These are phyloP conservation scores for Vaccinium myrtillus DNA, from an alignment of 148 eudicot species.

Conservation along the genomic window DNA sequence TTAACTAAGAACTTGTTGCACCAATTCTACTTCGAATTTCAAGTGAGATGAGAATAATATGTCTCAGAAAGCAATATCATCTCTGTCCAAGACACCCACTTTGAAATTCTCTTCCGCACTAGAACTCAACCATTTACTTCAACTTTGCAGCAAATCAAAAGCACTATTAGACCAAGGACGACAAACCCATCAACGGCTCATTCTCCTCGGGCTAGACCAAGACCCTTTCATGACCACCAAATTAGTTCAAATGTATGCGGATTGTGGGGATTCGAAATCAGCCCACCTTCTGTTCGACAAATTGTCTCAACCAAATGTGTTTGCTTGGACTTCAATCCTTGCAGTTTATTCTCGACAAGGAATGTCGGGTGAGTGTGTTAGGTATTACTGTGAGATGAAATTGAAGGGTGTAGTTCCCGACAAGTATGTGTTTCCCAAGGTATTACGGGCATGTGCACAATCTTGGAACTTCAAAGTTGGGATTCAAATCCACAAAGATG, in stretches of 20 bases:
- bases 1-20: background rate
- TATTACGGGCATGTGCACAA: slow-evolving; percentile 41
- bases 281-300: slow-evolving; percentile 46
- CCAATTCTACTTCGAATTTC: background rate
- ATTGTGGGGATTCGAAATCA: slow-evolving; percentile 27
- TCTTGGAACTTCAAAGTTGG: slow-evolving; percentile 19
- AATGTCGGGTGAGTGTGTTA: slow-evolving; percentile 26
- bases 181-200: slow-evolving; percentile 46
- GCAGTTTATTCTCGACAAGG: slow-evolving; percentile 38
- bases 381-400: slow-evolving; percentile 36
- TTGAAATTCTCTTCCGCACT: slow-evolving; percentile 16
- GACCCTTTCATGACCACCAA: slow-evolving; percentile 45
- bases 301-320: slow-evolving; percentile 49
- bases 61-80: slow-evolving; percentile 13
- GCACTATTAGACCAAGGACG: slow-evolving; percentile 32
- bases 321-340: slow-evolving; percentile 48
- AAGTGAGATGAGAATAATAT: slow-evolving; percentile 4
- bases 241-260: slow-evolving; percentile 38
- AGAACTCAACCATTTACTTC: slow-evolving; percentile 40
- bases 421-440: slow-evolving; percentile 42
- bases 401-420: slow-evolving; percentile 34
- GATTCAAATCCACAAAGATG: slow-evolving; percentile 45
- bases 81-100: background rate
- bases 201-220: slow-evolving; percentile 29
- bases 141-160: slow-evolving; percentile 44